Evolutionary conservation across 768 basidiomycete species (phyloP).

Genomic region (Boletus reticuloceps): DNA sequence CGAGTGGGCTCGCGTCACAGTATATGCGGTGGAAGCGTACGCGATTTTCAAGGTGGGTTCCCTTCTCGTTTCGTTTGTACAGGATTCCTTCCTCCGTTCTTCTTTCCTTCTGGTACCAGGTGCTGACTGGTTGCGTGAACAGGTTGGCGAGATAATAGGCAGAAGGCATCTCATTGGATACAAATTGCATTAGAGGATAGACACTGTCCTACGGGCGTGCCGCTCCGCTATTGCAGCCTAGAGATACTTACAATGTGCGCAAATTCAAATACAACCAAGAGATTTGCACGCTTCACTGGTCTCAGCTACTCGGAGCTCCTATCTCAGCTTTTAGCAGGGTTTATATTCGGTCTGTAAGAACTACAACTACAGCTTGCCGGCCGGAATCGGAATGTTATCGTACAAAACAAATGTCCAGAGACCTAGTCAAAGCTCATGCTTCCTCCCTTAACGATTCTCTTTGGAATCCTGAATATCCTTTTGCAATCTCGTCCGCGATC

Average conservation of each 20-base stretch:
- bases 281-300: not conserved
- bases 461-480: not conserved
- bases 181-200: slow-evolving; percentile 49
- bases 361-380: too few species aligned
- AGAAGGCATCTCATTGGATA: slow-evolving; percentile 80
- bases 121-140: not conserved
- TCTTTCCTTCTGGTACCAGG: not conserved
- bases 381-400: too few species aligned
- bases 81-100: not conserved
- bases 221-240: slow-evolving; percentile 5
- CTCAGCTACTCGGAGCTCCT: not conserved
- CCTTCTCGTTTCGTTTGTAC: not conserved
- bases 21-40: slow-evolving; percentile 86
- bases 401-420: too few species aligned
- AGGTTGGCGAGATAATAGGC: slow-evolving; percentile 89
- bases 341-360: too few species aligned
- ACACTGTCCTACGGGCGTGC: not conserved
- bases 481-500: slow-evolving; percentile 10
- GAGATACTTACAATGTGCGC: slow-evolving; percentile 8
- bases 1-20: slow-evolving; percentile 61
- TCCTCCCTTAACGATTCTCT: not conserved
- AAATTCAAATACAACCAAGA: not conserved
- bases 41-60: slow-evolving; percentile 77
- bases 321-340: too few species aligned
- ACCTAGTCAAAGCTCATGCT: too few species aligned